A percentile compares a stretch with the other conserved stretches of the same genome.
Evolutionary conservation across 2,329 filamentous ascomycete species (phyloP).

Genomic region (Fusarium albosuccineum): DNA sequence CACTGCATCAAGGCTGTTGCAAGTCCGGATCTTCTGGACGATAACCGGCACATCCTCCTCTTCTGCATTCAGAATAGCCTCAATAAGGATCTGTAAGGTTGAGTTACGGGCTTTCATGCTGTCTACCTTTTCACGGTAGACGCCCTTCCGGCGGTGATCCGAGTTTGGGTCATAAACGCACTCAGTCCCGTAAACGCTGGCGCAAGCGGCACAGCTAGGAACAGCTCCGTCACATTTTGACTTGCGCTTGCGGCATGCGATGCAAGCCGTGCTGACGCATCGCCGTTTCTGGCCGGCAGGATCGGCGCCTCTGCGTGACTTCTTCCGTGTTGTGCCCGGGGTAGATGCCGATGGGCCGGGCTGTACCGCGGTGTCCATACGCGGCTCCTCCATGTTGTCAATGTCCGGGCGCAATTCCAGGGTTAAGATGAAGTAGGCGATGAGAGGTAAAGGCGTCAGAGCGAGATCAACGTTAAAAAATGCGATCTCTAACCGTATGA

Average conservation of each 20-base stretch:
- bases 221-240: conserved; percentile 93
- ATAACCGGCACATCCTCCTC: conserved; percentile 87
- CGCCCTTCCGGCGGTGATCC: conserved; percentile 94
- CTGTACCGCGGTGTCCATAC: conserved; percentile 18
- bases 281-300: conserved; percentile 73
- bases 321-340: conserved; percentile 55
- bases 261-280: conserved; percentile 87
- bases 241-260: conserved; percentile 83
- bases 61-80: conserved; percentile 90
- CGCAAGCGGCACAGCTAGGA: conserved; percentile 94
- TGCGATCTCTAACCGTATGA: conserved; percentile 7
- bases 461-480: conserved; percentile 1
- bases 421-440: conserved; percentile 6
- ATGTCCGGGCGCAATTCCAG: conserved; percentile 13
- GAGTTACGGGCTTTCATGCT: conserved; percentile 87
- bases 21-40: conserved; percentile 88
- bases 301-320: conserved; percentile 63
- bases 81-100: conserved; percentile 91
- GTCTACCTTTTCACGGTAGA: conserved; percentile 94
- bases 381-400: conserved; percentile 39
- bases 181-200: conserved; percentile 90
- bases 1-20: conserved; percentile 74
- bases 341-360: conserved; percentile 28
- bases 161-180: conserved; percentile 97
- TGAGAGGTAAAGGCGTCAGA: conserved; percentile 4